Base-by-base conservation (phyloP, 2,329 filamentous ascomycete genomes). In the Amauroascus verrucosus region DNA sequence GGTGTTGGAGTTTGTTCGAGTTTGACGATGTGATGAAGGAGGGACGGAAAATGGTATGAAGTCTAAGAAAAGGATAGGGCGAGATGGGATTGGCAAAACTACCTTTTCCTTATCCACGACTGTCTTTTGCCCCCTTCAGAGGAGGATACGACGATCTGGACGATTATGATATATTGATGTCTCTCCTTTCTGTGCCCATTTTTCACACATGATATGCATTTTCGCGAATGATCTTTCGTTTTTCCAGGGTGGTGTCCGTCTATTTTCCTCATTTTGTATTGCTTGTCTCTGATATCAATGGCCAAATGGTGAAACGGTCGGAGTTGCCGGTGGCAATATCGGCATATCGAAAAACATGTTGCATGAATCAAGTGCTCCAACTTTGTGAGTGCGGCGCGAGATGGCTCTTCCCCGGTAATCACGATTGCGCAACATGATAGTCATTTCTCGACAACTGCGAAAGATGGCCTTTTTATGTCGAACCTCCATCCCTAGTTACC, bases 121-220 rank as follows among this genome's bases (percentile, higher is more conserved):
- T 32, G 28, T 13, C 14, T 45, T 45, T 45, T 8, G 18, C 13
- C 24, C 16, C 14, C 4, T 37, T 48, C 32, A 32, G 14, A 37
- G 35, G 22, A 38, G 22, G 44, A 38, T 35, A 28, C n/a, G 44
- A 51, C 22, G 35, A 44, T 22, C 2, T 51, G 48, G 30, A 51
- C 18, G 48, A 44, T 53, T 58, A 61, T 60, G 59, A 61, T 61
- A 60, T 60, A 61, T 46, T 58, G 55, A 56, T 57, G 57, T 59
- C 58, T 61, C 58, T 57, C 58, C 59, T 58, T 67, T 57, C n/a
- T 67, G 61, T 56, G 11, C 13, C 3, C 32, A 5, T 4, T 16
- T 18, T n/a, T 38, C 14, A 5, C 3, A 14, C 32, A 6, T 32
- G 6, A 35, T 35, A 35, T 35, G 32, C 32, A 13, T 35, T 35